Evolutionary conservation across 257 asterid species (phyloP), one percentile per base, ranked within the genome.

Genomic region (Craterostigma plantagineum): DNA sequence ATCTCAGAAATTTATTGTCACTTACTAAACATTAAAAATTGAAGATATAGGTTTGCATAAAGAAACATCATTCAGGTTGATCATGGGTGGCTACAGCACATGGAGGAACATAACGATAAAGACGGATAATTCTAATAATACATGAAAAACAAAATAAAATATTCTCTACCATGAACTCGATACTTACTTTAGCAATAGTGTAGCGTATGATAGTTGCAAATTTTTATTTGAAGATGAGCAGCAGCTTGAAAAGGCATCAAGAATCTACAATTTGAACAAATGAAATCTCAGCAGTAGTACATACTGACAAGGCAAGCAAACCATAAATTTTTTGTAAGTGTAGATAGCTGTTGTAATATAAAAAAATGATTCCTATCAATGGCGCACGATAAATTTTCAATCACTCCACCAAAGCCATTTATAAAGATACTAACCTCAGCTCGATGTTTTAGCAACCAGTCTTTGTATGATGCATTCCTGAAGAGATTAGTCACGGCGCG

Each of bases 141-240:
- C n/a, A n/a, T 11, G 4, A 9, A 38, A 12, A 15, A 38, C 10
- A 4, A 42, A 6, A n/a, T 15, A 18, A 14, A 8, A n/a, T n/a
- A n/a, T n/a, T n/a, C n/a, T n/a, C n/a, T n/a, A 14, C 16, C 16
- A 30, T n/a, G 45, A 18, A 11, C 11, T 16, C 38, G 50, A 41
- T 30, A 65, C 99, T 72, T 72, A 90, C 99, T 90, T 90, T 76
- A 90, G 91, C 58, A 90, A 34, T 63, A 90, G 58, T 50, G 99
- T 90, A 15, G 96, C 86, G 55, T 79, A 90, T 30, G 95, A 76
- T 57, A 83, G 43, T 50, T 83, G 94, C 30, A 90, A 73, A 50
- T 90, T 83, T 73, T 90, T 90, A 64, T 79, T 90, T 52, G 94
- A 62, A 53, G 96, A 73, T 13, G 72, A 71, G 66, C 77, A 70